Base-by-base conservation (phyloP, 1,284 basidiomycete species). In the Flammula alnicola region DNA sequence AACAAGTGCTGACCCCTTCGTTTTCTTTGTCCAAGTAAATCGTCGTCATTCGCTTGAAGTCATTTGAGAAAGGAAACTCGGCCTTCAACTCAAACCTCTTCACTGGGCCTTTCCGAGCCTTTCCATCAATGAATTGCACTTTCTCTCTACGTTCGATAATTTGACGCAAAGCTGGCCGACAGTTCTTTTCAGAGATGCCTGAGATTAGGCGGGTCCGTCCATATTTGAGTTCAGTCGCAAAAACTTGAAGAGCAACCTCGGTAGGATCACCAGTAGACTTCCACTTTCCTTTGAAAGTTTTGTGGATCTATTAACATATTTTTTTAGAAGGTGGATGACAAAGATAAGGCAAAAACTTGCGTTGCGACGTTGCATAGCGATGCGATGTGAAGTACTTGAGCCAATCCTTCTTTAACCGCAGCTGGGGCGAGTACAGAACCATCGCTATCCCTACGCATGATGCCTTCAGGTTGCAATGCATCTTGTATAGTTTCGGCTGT, bases 201-300 rank as follows among this genome's bases (percentile, higher is more conserved):
- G 41, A 26, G 6, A 64, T 60, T 2, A 71, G 55, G 20, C 47
- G 57, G 11, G 63, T 56, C 12, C 66, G 64, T 14, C 69, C 69
- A 25, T 70, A 60, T 2, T 61, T 60, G 19, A 70, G 56, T 42
- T 79, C 78, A 55, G 79, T 76, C 0, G 81, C 80, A 46, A 82
- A 81, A 5, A 86, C 84, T 64, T 86, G 84, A 5, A 88, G 74
- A 0, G 84, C 83, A 27, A 80, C 74, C 60, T 84, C 80, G 12
- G 87, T 89, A 1, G 86, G 82, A 58, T 89, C 86, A 23, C 87
- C 87, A 37, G 81, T 81, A 0, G 83, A 81, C 31, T 79, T 77
- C 86, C 86, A 88, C 48, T 75, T 68, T 17, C 77, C 78, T 49
- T 66, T 66, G 36, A 67, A 51, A 44, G 69, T 70, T 46, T 69